These are phyloP conservation scores for Sphaerulina vaccinii DNA, from an alignment of 2,329 filamentous ascomycete species.

Conservation along the genomic window DNA sequence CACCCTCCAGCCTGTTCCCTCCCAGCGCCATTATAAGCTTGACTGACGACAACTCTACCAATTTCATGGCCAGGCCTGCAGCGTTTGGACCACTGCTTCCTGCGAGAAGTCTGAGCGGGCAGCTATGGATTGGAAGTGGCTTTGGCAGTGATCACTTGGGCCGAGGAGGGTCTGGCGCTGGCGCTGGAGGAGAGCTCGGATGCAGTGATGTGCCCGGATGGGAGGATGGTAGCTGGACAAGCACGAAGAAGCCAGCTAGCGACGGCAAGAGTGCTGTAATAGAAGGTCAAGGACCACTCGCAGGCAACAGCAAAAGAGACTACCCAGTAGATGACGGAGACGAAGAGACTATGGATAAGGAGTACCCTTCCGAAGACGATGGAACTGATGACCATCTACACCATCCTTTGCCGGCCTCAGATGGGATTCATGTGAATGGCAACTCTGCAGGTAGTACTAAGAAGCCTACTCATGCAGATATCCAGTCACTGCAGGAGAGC, in stretches of 20 bases:
- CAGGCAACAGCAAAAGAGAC: constrained; percentile 29
- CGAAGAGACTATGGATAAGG: constrained; percentile 26
- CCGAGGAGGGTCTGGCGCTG: constrained; percentile 53
- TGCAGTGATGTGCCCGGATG: constrained; percentile 94
- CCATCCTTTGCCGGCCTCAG: constrained; percentile 52
- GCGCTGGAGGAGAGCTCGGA: constrained; percentile 78
- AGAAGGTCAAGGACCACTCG: constrained; percentile 12
- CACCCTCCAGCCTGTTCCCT: constrained; percentile 81
- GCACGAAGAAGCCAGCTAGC: constrained; percentile 22
- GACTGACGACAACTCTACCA: constrained; percentile 96
- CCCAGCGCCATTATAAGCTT: constrained; percentile 94
- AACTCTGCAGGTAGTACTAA: constrained; percentile 38
- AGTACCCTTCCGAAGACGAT: constrained; percentile 55
- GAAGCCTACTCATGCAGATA: constrained; percentile 68
- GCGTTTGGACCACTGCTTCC: constrained; percentile 85
- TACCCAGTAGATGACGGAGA: constrained; percentile 50
- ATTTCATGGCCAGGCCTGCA: constrained; percentile 88
- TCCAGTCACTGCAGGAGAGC: constrained; percentile 84
- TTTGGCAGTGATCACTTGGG: constrained; percentile 76
- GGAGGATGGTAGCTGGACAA: constrained; percentile 56
- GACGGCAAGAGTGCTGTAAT: constrained; percentile 22
- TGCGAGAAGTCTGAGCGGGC: constrained; percentile 74
- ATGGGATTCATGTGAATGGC: constrained; percentile 37
- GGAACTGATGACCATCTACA: constrained; percentile 85
- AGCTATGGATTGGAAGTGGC: constrained; percentile 89